These are phyloP conservation scores for Goniomonas avonlea DNA, from an alignment of 78 protist genomes.

Conservation along the genomic window DNA sequence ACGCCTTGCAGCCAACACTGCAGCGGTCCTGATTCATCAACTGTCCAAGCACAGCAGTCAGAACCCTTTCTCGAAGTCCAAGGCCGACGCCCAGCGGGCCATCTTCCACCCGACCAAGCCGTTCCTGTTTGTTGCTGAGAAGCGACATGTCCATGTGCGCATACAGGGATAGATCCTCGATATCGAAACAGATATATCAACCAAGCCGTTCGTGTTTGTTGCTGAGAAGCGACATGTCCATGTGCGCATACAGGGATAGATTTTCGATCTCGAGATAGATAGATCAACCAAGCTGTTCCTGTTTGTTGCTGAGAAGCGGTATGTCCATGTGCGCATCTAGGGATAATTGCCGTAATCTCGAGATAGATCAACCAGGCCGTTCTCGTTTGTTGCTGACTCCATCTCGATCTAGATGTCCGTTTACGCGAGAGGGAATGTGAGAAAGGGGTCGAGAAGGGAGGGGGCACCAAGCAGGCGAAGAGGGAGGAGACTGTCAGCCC, in stretches of 20 bases:
- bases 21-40: constrained; percentile 29
- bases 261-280: too few relatives aligned
- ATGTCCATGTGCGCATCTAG: constrained; percentile 4
- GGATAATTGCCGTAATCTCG: too few relatives aligned
- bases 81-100: constrained; percentile 26
- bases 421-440: too few relatives aligned
- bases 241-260: too few relatives aligned
- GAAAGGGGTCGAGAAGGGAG: too few relatives aligned
- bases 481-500: too few relatives aligned
- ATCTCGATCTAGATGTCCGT: too few relatives aligned
- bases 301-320: constrained; percentile 63
- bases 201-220: constrained; percentile 79
- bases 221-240: constrained; percentile 44
- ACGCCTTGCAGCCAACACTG: neutral
- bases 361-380: constrained; percentile 82
- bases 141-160: neutral
- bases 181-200: too few relatives aligned
- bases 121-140: constrained; percentile 72
- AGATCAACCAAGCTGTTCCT: constrained; percentile 79
- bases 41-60: constrained; percentile 28
- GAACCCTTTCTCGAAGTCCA: constrained; percentile 48
- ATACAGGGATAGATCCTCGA: too few relatives aligned
- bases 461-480: too few relatives aligned
- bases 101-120: constrained; percentile 90
- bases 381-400: constrained; percentile 79